Percentiles rank a stretch among this genome's conserved stretches.
Conservation (phyloP, 352 stramenopile genomes). For the Phytophthora hibernalis region DNA sequence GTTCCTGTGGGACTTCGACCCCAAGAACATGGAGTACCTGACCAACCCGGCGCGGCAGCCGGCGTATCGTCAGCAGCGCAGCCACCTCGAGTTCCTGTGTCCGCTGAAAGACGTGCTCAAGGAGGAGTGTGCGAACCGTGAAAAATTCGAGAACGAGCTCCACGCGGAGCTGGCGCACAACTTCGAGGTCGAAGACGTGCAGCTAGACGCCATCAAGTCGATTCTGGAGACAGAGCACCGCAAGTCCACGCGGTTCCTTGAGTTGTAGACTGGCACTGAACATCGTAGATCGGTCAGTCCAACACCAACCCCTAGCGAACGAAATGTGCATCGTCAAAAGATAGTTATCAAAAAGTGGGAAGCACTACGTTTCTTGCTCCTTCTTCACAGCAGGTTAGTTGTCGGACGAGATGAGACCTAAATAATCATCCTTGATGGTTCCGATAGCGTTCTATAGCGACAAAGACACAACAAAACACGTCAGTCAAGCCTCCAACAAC, state of each 20-base stretch:
- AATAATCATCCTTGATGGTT: constrained; percentile 99
- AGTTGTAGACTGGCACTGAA: constrained; percentile 40
- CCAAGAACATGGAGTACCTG: constrained; percentile 95
- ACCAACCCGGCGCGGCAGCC: constrained; percentile 95
- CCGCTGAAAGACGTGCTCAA: constrained; percentile 84
- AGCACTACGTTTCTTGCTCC: constrained; percentile 23
- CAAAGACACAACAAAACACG: constrained; percentile 16
- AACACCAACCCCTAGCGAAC: not conserved
- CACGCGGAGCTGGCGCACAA: constrained; percentile 55
- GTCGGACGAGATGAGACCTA: constrained; percentile 95
- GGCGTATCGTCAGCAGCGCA: constrained; percentile 92
- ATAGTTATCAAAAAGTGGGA: constrained; percentile 31
- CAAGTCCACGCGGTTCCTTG: constrained; percentile 68
- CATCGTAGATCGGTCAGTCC: constrained; percentile 19
- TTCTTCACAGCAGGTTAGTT: constrained; percentile 44
- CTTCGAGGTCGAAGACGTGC: constrained; percentile 68
- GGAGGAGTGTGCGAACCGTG: constrained; percentile 41
- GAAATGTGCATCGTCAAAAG: constrained; percentile 27
- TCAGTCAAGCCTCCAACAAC: constrained; percentile 14
- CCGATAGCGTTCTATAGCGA: constrained; percentile 92
- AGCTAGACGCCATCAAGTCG: constrained; percentile 49
- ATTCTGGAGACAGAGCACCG: constrained; percentile 70
- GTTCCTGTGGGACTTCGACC: constrained; percentile 97
- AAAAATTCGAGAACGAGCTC: constrained; percentile 56
- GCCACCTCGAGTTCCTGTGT: constrained; percentile 95